Evolutionary conservation across 768 basidiomycete genomes (phyloP), one percentile per base, ranked within the genome.

Genomic region (Kwoniella sp.): DNA sequence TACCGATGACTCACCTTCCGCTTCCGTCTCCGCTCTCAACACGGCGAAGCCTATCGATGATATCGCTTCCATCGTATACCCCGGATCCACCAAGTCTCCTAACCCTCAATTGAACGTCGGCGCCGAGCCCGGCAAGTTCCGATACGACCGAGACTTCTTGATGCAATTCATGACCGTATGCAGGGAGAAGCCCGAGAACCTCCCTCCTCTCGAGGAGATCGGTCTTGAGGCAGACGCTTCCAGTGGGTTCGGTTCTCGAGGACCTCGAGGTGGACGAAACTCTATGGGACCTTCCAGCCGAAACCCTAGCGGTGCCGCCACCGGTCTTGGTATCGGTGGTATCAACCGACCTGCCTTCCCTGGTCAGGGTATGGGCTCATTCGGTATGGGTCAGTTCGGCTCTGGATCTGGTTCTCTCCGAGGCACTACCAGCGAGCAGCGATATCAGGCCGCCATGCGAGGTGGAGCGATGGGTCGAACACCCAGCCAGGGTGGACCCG

Each of bases 71-170:
- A 84, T 97, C 47, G 81, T 85, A 24, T 97, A 97, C 77, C 92
- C 94, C 7, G 88, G 88, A 59, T 87, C 89, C 50, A 85, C 92
- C 77, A 84, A 83, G 77, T 90, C 92, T 59, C 95, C 95, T 1
- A 85, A 85, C 68, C 82, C 88, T 7, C 92, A 91, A 69, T 88
- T 98, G 69, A 97, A 96, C 80, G 82, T 85, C 58, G 86, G 88
- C 65, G 89, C 88, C 7, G 86, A 88, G 81, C 87, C 91, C 60
- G 92, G 92, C 71, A 94, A 92, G 81, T 95, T 92, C 83, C 92
- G 95, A 74, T 99, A 99, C 78, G 92, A 97, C 79, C 92, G 94
- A 36, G 92, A 94, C 21, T 99, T 99, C 87, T 85, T 99, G 25
- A 81, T 99, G 63, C 95, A 99, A 78, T 99, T 99, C 83, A 93